These are phyloP conservation scores for Penicillium herquei DNA, from an alignment of 495 filamentous ascomycete species.

Conservation along the genomic window DNA sequence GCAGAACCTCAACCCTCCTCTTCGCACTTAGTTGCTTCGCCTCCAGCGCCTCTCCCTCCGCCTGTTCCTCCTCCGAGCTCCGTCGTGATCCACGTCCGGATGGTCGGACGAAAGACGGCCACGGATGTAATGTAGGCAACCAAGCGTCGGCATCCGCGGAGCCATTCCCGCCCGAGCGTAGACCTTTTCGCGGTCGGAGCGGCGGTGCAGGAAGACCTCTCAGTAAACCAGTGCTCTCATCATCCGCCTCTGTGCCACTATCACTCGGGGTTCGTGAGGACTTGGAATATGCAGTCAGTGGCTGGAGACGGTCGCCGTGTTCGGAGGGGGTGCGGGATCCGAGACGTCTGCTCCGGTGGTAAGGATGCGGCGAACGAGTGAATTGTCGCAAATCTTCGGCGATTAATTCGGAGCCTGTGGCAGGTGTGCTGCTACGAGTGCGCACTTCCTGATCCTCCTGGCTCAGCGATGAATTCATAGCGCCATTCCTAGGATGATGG, in stretches of 20 bases:
- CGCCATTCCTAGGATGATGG: constrained; percentile 36
- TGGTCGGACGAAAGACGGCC: constrained; percentile 38
- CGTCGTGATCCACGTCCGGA: constrained; percentile 32
- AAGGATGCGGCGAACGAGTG: constrained; percentile 77
- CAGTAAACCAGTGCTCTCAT: constrained; percentile 70
- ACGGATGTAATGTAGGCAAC: constrained; percentile 35
- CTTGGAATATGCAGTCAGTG: constrained; percentile 22
- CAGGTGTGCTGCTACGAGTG: constrained; percentile 23
- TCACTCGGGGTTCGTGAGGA: constrained; percentile 67
- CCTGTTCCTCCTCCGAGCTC: constrained; percentile 39
- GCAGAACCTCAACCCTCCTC: constrained; percentile 43
- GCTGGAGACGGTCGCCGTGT: constrained; percentile 25
- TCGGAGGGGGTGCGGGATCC: constrained; percentile 25
- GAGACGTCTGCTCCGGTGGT: constrained; percentile 50
- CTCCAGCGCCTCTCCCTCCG: constrained; percentile 25
- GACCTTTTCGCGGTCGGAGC: constrained; percentile 67
- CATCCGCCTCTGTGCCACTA: constrained; percentile 88
- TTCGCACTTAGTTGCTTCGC: constrained; percentile 29
- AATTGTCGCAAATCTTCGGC: constrained; percentile 46
- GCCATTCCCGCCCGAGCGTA: constrained; percentile 55
- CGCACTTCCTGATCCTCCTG: constrained; percentile 35
- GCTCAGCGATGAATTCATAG: constrained; percentile 39
- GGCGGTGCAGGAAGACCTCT: constrained; percentile 79
- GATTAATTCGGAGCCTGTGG: constrained; percentile 18
- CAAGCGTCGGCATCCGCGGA: constrained; percentile 30